Conservation (phyloP, 805 yeast genomes). For the Candida patagonica region DNA sequence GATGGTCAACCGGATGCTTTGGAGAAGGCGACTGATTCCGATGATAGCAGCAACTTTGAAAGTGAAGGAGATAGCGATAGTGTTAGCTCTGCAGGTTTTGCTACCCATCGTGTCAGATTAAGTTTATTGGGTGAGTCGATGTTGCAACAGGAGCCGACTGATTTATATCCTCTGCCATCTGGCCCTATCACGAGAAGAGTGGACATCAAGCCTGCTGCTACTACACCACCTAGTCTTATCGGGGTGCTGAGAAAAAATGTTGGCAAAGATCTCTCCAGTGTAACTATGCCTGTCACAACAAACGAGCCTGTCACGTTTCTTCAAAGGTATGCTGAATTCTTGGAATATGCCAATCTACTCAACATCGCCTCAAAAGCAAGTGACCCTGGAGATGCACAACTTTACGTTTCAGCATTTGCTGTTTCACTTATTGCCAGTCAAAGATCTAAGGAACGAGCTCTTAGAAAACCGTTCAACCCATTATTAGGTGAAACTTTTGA, state of each 20-base stretch:
- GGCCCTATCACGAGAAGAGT: constrained; percentile 42
- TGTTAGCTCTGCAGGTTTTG: constrained; percentile 5
- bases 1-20: background rate
- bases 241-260: constrained; percentile 79
- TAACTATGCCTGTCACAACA: constrained; percentile 89
- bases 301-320: constrained; percentile 85
- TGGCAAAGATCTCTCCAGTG: constrained; percentile 72
- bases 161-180: constrained; percentile 59
- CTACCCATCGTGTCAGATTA: constrained; percentile 5
- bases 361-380: constrained; percentile 48
- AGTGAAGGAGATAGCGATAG: constrained; percentile 12
- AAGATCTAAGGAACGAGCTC: constrained; percentile 64
- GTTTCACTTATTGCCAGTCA: constrained; percentile 61
- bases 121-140: constrained; percentile 1
- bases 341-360: constrained; percentile 66
- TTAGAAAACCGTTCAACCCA: constrained; percentile 92
- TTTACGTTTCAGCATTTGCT: constrained; percentile 76
- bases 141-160: constrained; percentile 7
- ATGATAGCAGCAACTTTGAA: constrained; percentile 9
- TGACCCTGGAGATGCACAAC: constrained; percentile 46
- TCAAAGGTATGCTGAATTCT: constrained; percentile 68
- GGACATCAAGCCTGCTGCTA: constrained; percentile 44
- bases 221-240: constrained; percentile 74
- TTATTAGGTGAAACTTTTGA: constrained; percentile 90
- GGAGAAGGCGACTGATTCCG: background rate